Evolutionary conservation across 305 asterid species (phyloP), one percentile per base, ranked within the genome.

Genomic region (Plantago rigida): DNA sequence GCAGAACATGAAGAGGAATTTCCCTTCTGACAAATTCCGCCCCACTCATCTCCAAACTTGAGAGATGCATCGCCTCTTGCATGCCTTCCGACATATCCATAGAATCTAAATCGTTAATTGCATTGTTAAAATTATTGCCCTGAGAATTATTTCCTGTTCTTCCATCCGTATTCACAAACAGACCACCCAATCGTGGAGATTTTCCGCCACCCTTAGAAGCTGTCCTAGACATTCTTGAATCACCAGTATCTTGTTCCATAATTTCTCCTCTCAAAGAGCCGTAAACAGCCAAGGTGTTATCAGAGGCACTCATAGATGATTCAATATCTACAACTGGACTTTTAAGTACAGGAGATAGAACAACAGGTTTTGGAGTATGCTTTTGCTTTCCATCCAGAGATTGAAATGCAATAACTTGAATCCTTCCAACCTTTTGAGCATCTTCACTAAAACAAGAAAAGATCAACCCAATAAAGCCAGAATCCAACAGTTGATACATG

Each of bases 31-130:
- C 82, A 75, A 29, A 93, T 71, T 89, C 96, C 53, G 99, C 99
- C 47, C 93, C 96, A 74, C 99, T 93, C 95, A 84, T 84, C 82
- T 93, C 99, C 85, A 93, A 69, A 79, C 70, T 87, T 9, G 99
- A 93, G 54, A 89, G 87, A 74, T 85, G 97, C 95, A 93, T 85
- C 7, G 99, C 99, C 77, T 93, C 99, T 75, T 93, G 96, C 99
- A 93, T 89, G 74, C 97, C 78, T 56, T 93, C 97, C 28, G 95
- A 81, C 90, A 89, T 82, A 74, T 93, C 99, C 97, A 87, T 80
- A 42, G 92, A 93, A 72, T 93, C 97, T 72, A 82, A 54, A 73
- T 85, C 96, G 65, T 62, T 74, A 59, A 78, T 65, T 24, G 82
- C 81, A 75, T 71, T 73, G 46, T 71, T 75, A 66, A 78, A 72